Evolutionary conservation across 768 basidiomycete species (phyloP), one percentile per base, ranked within the genome.

Genomic region (Pleurotus sapidus): DNA sequence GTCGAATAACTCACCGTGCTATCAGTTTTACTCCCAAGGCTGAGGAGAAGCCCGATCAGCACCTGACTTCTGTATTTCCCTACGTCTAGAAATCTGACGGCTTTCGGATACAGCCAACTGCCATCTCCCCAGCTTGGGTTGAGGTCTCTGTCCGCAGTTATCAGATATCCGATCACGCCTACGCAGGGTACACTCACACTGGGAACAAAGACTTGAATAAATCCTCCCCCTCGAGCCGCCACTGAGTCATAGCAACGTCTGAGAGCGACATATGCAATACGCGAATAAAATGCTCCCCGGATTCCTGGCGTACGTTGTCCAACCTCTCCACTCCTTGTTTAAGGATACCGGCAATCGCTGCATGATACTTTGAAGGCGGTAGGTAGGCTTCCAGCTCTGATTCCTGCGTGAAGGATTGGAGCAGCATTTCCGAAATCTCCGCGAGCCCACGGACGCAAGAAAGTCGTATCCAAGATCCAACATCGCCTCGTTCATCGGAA

Each of bases 391-490:
- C 71, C 57, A 87, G 81, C 50, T 79, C 70, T 1, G 75, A 65
- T 27, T 83, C 63, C n/a, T 60, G 63, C 53, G 57, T 64, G 23
- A 82, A 77, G 46, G 74, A 65, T 11, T 69, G 64, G 61, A 89
- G 76, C 3, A 92, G 64, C 23, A 81, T 73, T 63, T 78, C 74
- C 45, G 81, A 73, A 57, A 85, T 71, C 6, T 75, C 72, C 15
- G 83, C 77, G 56, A 95, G 72, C 8, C 88, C 88, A 46, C 77
- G 77, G 50, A 95, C 80, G 64, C 88, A 91, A 2, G 86, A 84
- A 5, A 90, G 81, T 60, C 96, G 90, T 51, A 95, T 82, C 94
- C 95, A 97, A 2, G 96, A 98, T 42, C 96, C 96, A 38, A 99
- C 89, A 67, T 99, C 97, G 3, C 96, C 96, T 61, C 96, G 86